A percentile compares a stretch with the other conserved stretches of the same genome.
Evolutionary conservation across 768 basidiomycete species (phyloP).

Genomic region (Mycena galopus): DNA sequence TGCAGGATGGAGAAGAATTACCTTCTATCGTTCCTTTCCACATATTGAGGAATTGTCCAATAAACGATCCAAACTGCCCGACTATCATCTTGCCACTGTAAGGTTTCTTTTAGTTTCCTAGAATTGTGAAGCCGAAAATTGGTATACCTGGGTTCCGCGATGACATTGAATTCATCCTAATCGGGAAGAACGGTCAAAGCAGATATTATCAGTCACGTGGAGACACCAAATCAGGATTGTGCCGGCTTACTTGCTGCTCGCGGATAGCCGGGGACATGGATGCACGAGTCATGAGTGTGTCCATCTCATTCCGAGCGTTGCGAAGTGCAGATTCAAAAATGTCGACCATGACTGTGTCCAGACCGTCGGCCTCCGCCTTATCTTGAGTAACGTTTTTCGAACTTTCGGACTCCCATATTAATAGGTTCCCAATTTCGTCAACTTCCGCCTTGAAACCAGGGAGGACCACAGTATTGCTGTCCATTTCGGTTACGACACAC

Average conservation of each 20-base stretch:
- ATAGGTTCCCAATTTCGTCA: slow-evolving; percentile 31
- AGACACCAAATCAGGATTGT: neutral
- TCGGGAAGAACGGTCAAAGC: neutral
- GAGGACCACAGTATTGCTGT: slow-evolving; percentile 28
- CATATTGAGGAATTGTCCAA: slow-evolving; percentile 29
- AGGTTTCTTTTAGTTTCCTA: neutral
- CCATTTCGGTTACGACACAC: slow-evolving; percentile 30
- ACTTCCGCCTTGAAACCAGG: slow-evolving; percentile 32
- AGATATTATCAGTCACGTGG: neutral
- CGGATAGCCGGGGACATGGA: slow-evolving; percentile 31
- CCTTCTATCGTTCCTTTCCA: slow-evolving; percentile 38
- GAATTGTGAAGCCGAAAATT: neutral
- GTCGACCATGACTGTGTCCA: slow-evolving; percentile 30
- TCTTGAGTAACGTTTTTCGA: neutral
- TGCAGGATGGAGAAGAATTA: neutral
- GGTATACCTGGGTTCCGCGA: slow-evolving; percentile 15
- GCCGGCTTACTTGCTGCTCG: slow-evolving; percentile 12
- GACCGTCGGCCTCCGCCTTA: neutral
- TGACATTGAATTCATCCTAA: slow-evolving; percentile 29
- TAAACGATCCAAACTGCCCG: slow-evolving; percentile 36
- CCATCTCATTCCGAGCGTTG: slow-evolving; percentile 36
- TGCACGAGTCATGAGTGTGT: slow-evolving; percentile 29
- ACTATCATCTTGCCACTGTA: slow-evolving; percentile 33
- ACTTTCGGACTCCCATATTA: slow-evolving; percentile 26
- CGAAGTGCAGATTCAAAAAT: slow-evolving; percentile 32